Conservation (phyloP, 2,329 filamentous ascomycete species). For the Gnomoniopsis smithogilvyi region DNA sequence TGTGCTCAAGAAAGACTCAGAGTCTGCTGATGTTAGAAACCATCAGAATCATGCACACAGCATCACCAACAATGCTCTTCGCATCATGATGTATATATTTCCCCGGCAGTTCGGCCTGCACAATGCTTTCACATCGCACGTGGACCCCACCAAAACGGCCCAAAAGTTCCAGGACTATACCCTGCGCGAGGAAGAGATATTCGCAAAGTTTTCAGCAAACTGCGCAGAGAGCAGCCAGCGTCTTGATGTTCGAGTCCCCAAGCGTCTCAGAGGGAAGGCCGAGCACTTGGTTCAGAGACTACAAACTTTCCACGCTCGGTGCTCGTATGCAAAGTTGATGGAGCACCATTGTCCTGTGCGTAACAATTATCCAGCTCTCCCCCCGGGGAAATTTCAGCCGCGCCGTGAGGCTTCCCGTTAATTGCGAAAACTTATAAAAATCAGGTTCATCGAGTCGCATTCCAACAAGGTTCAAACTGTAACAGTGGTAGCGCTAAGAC, state of each 20-base stretch:
- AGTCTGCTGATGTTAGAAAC: neutral
- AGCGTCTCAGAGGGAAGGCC: conserved; percentile 62
- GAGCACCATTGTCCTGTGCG: conserved; percentile 74
- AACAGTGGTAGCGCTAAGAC: conserved; percentile 7
- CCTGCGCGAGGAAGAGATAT: conserved; percentile 78
- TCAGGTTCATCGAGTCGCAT: conserved; percentile 3
- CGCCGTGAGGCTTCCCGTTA: neutral
- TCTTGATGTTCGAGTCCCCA: conserved; percentile 47
- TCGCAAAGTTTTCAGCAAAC: conserved; percentile 30
- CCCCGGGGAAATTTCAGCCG: neutral
- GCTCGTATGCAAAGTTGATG: conserved; percentile 76
- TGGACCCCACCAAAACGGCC: conserved; percentile 62
- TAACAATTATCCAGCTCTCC: conserved; percentile 5
- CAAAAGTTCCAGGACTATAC: conserved; percentile 84
- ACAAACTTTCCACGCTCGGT: conserved; percentile 68
- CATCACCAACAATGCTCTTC: conserved; percentile 56
- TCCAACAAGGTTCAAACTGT: neutral
- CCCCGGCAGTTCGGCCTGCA: conserved; percentile 86
- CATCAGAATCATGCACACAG: conserved; percentile 16
- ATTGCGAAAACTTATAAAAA: neutral
- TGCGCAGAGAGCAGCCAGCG: conserved; percentile 18
- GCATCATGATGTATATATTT: conserved; percentile 89
- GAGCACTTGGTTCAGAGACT: conserved; percentile 62
- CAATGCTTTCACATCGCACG: conserved; percentile 79
- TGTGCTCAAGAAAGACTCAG: conserved; percentile 23